Evolutionary conservation across 176 grass and related monocot species (phyloP).

Genomic region (Oryza glaberrima): DNA sequence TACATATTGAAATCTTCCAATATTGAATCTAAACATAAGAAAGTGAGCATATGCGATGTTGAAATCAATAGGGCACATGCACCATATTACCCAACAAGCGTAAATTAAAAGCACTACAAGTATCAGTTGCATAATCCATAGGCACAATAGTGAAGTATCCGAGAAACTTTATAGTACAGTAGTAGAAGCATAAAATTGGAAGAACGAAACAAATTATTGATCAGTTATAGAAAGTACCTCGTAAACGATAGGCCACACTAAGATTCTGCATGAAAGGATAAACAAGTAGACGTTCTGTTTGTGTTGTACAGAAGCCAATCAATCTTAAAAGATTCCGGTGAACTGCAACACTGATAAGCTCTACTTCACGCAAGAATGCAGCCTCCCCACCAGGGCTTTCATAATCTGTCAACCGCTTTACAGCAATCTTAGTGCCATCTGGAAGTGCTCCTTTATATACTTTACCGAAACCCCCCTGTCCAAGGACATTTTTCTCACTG

Average conservation of each 20-base stretch:
- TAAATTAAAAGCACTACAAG: neutral
- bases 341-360: conserved; percentile 98
- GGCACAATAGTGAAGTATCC: conserved; percentile 12
- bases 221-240: conserved; percentile 63
- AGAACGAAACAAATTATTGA: conserved; percentile 33
- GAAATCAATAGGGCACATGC: neutral
- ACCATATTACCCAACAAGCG: neutral
- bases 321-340: conserved; percentile 95
- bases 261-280: conserved; percentile 99
- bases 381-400: conserved; percentile 93
- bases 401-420: conserved; percentile 93
- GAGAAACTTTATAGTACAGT: conserved; percentile 7
- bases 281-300: conserved; percentile 89
- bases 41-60: conserved; percentile 22
- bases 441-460: conserved; percentile 96
- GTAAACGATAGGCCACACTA: conserved; percentile 90
- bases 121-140: conserved; percentile 27
- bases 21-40: neutral
- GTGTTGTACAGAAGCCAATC: conserved; percentile 96
- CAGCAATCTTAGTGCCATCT: conserved; percentile 95
- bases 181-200: neutral
- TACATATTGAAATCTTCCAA: neutral
- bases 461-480: conserved; percentile 98
- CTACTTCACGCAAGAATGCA: conserved; percentile 95
- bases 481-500: conserved; percentile 94